Evolutionary conservation across 306 rosid species (phyloP), one percentile per base, ranked within the genome.

Genomic region (Cicer yamashitae): DNA sequence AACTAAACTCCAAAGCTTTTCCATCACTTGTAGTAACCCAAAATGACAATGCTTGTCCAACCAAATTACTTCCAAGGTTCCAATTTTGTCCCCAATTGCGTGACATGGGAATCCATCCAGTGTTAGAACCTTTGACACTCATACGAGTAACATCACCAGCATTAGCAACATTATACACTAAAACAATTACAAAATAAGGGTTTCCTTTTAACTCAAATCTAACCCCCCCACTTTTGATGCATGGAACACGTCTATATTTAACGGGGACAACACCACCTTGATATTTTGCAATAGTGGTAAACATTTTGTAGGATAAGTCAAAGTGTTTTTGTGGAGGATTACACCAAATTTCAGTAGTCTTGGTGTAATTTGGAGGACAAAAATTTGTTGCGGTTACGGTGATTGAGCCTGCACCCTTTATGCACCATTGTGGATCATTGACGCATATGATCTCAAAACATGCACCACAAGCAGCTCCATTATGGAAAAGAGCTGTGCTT

Each of bases 281-380:
- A 70, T 50, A 67, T 0, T 1, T 0, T 0, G 92, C 98, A 4
- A 90, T 34, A 7, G 67, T 87, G 2, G 75, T 37, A 81, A 92
- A 89, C 92, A 92, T 87, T 10, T 85, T 66, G 87, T 78, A 57
- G 15, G 91, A 80, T 17, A 86, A 63, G 25, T 93, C 98, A 10
- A 91, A 91, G 79, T 93, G 98, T 2, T 53, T 34, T 1, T 10
- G 79, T 0, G 93, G 98, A 6, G 94, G 94, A 47, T 93, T 90
- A 83, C 96, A 89, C 98, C 98, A 90, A 52, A 70, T 77, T 0
- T 39, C 86, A 0, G 22, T 4, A 0, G 83, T 56, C 1, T 82
- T 48, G 0, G 41, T 0, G 7, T 89, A 79, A 57, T 85, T 87
- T 0, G 96, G 94, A 0, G 96, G 97, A 22, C 96, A 92, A 3